Conservation (phyloP, 1,284 basidiomycete species). For the Leccinum solheimii region DNA sequence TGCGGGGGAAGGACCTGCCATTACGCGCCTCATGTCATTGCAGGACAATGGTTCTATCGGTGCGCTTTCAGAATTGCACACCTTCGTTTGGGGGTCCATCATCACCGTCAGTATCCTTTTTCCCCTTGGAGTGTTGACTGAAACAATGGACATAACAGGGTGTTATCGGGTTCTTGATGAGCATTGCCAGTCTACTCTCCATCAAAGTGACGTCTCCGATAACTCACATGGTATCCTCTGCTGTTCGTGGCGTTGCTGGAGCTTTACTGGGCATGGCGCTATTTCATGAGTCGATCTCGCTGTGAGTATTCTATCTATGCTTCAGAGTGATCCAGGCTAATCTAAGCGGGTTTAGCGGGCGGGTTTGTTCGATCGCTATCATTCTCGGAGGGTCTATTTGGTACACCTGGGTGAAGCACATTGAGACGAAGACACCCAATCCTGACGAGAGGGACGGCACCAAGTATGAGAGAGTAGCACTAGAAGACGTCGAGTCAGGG, state of each 20-base stretch:
- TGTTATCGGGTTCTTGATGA: conserved; percentile 83
- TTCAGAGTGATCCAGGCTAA: conserved; percentile 9
- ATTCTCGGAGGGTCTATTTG: conserved; percentile 80
- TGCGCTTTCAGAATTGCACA: conserved; percentile 50
- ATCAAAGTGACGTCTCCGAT: conserved; percentile 93
- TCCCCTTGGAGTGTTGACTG: neutral
- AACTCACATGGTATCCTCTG: conserved; percentile 89
- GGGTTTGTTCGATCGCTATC: conserved; percentile 72
- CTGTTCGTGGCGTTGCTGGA: conserved; percentile 79
- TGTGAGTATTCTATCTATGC: conserved; percentile 46
- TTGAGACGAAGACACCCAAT: conserved; percentile 51
- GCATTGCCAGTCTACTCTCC: conserved; percentile 82
- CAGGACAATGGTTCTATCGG: conserved; percentile 40
- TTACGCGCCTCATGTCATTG: conserved; percentile 55
- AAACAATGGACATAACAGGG: conserved; percentile 50
- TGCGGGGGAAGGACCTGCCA: conserved; percentile 66
- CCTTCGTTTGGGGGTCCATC: conserved; percentile 75
- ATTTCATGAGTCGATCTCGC: conserved; percentile 74
- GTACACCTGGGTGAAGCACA: conserved; percentile 85
- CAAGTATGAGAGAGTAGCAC: conserved; percentile 49
- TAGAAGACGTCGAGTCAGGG: conserved; percentile 53
- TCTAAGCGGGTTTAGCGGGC: conserved; percentile 52
- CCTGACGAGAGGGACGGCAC: conserved; percentile 20
- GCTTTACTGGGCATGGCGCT: conserved; percentile 74
- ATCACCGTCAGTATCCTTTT: conserved; percentile 60